phyloP scores from a whole-genome alignment of 164 flowering plant genomes.

The Liriodendron chinense region DNA sequence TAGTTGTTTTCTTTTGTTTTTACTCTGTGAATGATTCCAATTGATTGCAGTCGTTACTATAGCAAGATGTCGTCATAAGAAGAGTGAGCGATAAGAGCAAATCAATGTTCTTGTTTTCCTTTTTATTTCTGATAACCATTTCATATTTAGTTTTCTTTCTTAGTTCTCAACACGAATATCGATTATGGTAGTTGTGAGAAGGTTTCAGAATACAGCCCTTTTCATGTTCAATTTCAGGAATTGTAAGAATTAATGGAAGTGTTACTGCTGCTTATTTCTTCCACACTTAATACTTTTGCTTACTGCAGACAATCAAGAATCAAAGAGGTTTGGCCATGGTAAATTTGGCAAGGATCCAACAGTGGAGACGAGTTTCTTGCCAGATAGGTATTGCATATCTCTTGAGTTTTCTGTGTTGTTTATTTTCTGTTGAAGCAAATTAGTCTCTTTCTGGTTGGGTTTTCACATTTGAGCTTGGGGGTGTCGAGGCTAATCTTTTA shows the following conservation, averaged over 20 bases:
- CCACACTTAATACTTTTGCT: neutral
- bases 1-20: too few relatives aligned
- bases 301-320: slow-evolving; percentile 42
- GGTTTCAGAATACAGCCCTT: neutral
- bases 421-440: neutral
- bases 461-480: slow-evolving; percentile 41
- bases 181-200: too few relatives aligned
- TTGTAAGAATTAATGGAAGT: neutral
- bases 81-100: too few relatives aligned
- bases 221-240: neutral
- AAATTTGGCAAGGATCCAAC: slow-evolving; percentile 94
- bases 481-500: slow-evolving; percentile 62
- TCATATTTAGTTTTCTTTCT: too few relatives aligned
- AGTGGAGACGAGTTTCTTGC: slow-evolving; percentile 94
- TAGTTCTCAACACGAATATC: too few relatives aligned
- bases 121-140: too few relatives aligned
- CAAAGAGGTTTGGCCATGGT: slow-evolving; percentile 36
- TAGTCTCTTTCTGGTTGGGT: slow-evolving; percentile 14
- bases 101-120: too few relatives aligned
- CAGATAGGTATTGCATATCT: slow-evolving; percentile 72
- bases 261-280: neutral
- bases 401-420: slow-evolving; percentile 11
- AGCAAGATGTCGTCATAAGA: too few relatives aligned
- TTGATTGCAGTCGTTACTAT: too few relatives aligned
- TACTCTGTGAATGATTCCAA: too few relatives aligned